Evolutionary conservation across 768 basidiomycete genomes (phyloP), one percentile per base, ranked within the genome.

Genomic region (Tricholoma terreum): DNA sequence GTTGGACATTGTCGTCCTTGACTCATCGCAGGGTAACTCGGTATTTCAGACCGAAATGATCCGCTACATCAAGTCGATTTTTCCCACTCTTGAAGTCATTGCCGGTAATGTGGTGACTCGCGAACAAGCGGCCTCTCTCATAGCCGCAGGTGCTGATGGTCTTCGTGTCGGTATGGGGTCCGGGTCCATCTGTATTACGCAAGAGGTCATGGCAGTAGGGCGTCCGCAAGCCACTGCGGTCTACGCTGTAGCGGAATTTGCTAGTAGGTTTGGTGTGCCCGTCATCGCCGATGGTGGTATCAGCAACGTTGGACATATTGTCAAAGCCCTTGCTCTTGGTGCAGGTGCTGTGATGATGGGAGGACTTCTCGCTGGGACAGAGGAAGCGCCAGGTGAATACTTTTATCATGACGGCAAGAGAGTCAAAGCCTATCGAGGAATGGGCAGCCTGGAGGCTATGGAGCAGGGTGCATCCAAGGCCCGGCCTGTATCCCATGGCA

Each of bases 271-370:
- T 70, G 97, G 96, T 27, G 87, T 99, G 0, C 97, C 97, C 2
- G 92, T 97, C 64, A 89, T 97, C 58, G 96, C 97, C 4, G 97
- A 99, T 69, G 97, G 97, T 53, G 97, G 97, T 31, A 85, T 99
- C 62, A 75, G 87, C 36, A 99, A 98, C 71, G 90, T 98, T 33
- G 97, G 96, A 0, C 97, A 99, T 71, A 90, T 98, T 64, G 94
- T 98, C 69, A 99, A 99, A 77, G 97, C 97, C 3, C 78, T 98
- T 48, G 79, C 94, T 1, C 83, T 98, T 12, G 97, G 97, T 52
- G 97, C 96, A 3, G 87, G 89, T 21, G 95, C 94, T 3, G 94
- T 98, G 53, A 98, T 98, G 97, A 98, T 99, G 97, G 97, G 97
- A 45, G 89, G 93, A 8, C 74, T 98, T 49, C 80, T 99, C 24